Base-by-base conservation (phyloP, 257 asterid species). In the Solanum chaucha region DNA sequence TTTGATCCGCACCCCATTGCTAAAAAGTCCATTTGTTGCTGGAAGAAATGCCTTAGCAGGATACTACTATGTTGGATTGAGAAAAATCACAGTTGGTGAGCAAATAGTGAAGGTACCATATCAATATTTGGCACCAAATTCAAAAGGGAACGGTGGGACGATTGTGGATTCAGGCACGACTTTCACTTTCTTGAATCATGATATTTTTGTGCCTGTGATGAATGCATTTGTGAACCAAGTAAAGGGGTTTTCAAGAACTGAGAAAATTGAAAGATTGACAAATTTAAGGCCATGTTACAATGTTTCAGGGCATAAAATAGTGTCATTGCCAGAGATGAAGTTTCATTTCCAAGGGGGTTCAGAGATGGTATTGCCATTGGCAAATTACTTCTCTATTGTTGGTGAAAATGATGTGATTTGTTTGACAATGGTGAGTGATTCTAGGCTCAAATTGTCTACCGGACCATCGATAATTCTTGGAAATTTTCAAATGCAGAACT, bases 91-190 rank as follows among this genome's bases (percentile, higher is more conserved):
- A 3, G 91, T 96, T n/a, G 99, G 99, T n/a, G 95, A 93, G 48
- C 85, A 88, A 64, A 93, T 84, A 82, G 93, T 95, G 28, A 74
- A 90, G 58, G 19, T 72, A 72, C 80, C 80, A 1, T 80, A 92
- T 86, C 86, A 91, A 84, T 82, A 93, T 80, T 61, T 93, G 82
- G 70, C 84, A 1, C 94, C 93, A 2, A 95, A 93, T 86, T 74
- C 92, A 0, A 83, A 86, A 24, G 99, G 98, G 26, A 92, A 93
- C 59, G 96, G 98, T 4, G 98, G 99, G 89, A 91, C 99, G 1
- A 93, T 96, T 17, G 97, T 96, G 1, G 99, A 96, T 90, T 96
- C 99, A 1, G 99, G 99, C 8, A 88, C 99, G 8, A 94, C 98
- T 1, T 93, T 93, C 41, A 94, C 98, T 3, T 94, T 89, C 89